These are phyloP conservation scores for Croton setiger DNA, from an alignment of 441 rosid species.

Conservation along the genomic window DNA sequence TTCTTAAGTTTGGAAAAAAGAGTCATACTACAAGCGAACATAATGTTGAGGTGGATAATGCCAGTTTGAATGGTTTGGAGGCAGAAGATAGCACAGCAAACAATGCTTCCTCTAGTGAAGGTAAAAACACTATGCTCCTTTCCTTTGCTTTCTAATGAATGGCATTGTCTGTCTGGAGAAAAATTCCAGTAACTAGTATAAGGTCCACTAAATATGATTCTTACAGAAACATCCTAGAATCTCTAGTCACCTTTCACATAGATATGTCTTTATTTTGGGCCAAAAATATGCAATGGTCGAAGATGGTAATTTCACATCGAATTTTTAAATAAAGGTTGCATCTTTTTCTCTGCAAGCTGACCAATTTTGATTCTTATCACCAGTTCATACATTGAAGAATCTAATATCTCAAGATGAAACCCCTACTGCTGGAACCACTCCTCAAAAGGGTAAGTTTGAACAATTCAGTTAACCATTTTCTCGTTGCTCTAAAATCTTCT, in stretches of 20 bases:
- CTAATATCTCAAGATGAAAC: conserved; percentile 87
- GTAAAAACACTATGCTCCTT: conserved; percentile 39
- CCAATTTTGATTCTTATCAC: conserved; percentile 25
- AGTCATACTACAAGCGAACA: conserved; percentile 51
- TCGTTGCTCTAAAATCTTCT: background rate
- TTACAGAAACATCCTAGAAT: background rate
- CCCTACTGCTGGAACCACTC: conserved; percentile 44
- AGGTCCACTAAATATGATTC: background rate
- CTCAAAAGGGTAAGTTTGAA: conserved; percentile 62
- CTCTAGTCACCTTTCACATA: no score
- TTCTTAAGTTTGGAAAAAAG: conserved; percentile 86
- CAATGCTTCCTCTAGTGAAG: conserved; percentile 52
- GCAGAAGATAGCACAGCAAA: conserved; percentile 45
- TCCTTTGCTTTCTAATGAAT: conserved; percentile 9
- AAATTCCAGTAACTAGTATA: background rate
- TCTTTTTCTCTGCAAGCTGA: conserved; percentile 14
- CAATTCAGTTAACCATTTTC: background rate
- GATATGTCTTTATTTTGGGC: no score
- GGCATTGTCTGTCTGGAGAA: background rate
- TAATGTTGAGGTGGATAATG: conserved; percentile 40
- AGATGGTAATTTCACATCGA: no score
- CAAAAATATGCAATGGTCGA: no score
- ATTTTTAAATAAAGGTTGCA: no score
- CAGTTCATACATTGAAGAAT: conserved; percentile 82
- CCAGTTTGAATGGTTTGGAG: conserved; percentile 41